These are phyloP conservation scores for Lathyrus tuberosus DNA, from an alignment of 306 rosid genomes.

Conservation along the genomic window DNA sequence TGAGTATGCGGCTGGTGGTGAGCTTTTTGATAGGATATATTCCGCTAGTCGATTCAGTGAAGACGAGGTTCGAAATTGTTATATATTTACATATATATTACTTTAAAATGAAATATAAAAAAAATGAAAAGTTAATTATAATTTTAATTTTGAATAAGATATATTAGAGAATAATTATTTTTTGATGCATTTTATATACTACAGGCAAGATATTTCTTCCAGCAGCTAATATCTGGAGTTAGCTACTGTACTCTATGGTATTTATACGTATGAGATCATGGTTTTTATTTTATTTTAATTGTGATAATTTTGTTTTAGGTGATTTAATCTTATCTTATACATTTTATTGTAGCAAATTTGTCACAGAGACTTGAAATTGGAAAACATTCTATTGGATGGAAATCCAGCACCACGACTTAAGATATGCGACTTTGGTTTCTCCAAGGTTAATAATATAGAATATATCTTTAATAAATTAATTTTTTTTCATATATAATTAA, in stretches of 20 bases:
- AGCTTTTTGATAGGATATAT: conserved; percentile 80
- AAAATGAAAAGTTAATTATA: too few species aligned
- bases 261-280: too few species aligned
- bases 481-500: conserved; percentile 15
- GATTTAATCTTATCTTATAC: conserved; percentile 1
- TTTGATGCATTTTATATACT: conserved; percentile 25
- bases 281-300: neutral
- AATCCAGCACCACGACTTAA: conserved; percentile 82
- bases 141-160: too few species aligned
- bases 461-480: neutral
- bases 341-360: conserved; percentile 71
- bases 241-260: conserved; percentile 91
- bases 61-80: conserved; percentile 63
- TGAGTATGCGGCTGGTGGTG: conserved; percentile 98
- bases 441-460: conserved; percentile 61
- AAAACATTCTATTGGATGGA: conserved; percentile 88
- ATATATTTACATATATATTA: too few species aligned
- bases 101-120: too few species aligned
- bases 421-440: conserved; percentile 93
- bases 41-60: conserved; percentile 83
- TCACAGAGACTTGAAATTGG: conserved; percentile 93
- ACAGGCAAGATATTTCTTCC: conserved; percentile 99
- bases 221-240: conserved; percentile 95
- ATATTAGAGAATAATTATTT: neutral
- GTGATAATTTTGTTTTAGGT: neutral